phyloP scores from a whole-genome alignment of 768 basidiomycete species.

The Suillus plorans region DNA sequence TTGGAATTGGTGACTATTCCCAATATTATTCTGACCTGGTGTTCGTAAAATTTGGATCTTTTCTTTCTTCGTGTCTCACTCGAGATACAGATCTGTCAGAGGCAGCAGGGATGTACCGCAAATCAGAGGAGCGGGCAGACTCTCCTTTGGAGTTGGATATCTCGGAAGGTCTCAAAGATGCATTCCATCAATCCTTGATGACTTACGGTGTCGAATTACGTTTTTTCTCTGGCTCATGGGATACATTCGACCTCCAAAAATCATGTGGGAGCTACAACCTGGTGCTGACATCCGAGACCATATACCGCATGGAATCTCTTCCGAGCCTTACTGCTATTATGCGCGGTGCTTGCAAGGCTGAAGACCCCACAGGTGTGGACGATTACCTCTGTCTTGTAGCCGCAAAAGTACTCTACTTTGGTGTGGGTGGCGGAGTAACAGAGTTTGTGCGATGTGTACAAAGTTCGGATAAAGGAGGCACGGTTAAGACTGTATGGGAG shows the following conservation, averaged over 20 bases:
- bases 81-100: constrained; percentile 55
- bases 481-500: constrained; percentile 64
- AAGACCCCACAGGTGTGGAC: neutral
- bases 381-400: constrained; percentile 69
- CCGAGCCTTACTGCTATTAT: constrained; percentile 57
- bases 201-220: constrained; percentile 56
- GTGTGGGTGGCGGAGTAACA: constrained; percentile 85
- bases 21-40: constrained; percentile 80
- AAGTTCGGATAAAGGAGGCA: constrained; percentile 35
- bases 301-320: constrained; percentile 73
- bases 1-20: constrained; percentile 77
- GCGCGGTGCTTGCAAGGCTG: constrained; percentile 34
- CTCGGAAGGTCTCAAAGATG: constrained; percentile 56
- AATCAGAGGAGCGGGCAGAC: constrained; percentile 18
- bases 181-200: constrained; percentile 63
- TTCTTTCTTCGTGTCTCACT: neutral
- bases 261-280: constrained; percentile 56
- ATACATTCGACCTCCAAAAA: constrained; percentile 40
- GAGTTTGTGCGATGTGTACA: constrained; percentile 67
- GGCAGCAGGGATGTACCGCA: constrained; percentile 50
- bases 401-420: constrained; percentile 92
- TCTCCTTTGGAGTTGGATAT: constrained; percentile 59
- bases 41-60: constrained; percentile 43
- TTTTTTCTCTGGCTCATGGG: constrained; percentile 87
- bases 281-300: constrained; percentile 89